Percentiles rank a stretch among this genome's conserved stretches.
Conservation (phyloP, 352 stramenopile genomes). For the Phytophthora constricta region DNA sequence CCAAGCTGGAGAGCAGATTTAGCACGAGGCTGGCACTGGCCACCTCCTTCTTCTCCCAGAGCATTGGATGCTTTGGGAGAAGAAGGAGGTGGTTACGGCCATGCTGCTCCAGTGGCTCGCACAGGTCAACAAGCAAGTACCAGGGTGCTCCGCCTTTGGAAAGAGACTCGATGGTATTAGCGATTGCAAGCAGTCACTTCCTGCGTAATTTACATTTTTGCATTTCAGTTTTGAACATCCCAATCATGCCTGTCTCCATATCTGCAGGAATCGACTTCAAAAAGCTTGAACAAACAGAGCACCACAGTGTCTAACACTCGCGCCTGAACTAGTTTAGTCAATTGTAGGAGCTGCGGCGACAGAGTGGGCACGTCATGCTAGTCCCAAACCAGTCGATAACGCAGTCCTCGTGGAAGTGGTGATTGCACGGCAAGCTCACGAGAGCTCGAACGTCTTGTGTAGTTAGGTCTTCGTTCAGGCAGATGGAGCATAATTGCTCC, state of each 20-base stretch:
- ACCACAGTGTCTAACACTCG: too few relatives aligned
- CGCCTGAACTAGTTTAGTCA: background rate
- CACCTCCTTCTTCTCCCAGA: slow-evolving; percentile 43
- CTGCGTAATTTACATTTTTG: too few relatives aligned
- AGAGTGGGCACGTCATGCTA: slow-evolving; percentile 65
- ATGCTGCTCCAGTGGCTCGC: slow-evolving; percentile 37
- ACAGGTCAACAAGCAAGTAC: too few relatives aligned
- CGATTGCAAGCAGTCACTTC: too few relatives aligned
- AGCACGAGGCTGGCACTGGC: slow-evolving; percentile 42
- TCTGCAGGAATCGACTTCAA: too few relatives aligned
- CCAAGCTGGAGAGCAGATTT: slow-evolving; percentile 37
- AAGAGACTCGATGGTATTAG: too few relatives aligned
- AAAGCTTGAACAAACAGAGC: too few relatives aligned
- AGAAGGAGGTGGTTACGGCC: slow-evolving; percentile 30
- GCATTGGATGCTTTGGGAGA: slow-evolving; percentile 55
- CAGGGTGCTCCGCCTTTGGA: too few relatives aligned
- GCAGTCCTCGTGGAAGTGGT: slow-evolving; percentile 78
- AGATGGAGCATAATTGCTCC: slow-evolving; percentile 52
- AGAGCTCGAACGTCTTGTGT: slow-evolving; percentile 31
- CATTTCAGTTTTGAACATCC: too few relatives aligned
- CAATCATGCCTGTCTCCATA: too few relatives aligned
- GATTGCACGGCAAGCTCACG: slow-evolving; percentile 54
- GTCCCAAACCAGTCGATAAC: slow-evolving; percentile 75
- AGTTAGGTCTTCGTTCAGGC: slow-evolving; percentile 46
- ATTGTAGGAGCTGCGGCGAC: slow-evolving; percentile 33